phyloP scores from a whole-genome alignment of 73 alveolate genomes.

The Paramecium bursaria region DNA sequence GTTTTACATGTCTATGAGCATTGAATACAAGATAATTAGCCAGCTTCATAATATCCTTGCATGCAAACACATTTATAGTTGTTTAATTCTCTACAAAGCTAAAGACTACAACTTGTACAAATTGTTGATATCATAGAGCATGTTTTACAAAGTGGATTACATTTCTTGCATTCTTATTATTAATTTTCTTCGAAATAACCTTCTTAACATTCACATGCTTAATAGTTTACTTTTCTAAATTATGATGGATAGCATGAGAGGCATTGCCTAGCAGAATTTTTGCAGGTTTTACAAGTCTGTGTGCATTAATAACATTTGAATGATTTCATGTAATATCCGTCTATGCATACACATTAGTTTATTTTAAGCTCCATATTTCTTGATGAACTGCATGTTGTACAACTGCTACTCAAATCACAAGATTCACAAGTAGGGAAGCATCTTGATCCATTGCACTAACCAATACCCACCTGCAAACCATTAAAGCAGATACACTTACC shows the following conservation, averaged over 20 bases:
- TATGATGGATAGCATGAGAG: conserved; percentile 1
- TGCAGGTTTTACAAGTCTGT: conserved; percentile 16
- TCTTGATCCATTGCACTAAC: no score
- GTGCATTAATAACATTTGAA: not conserved
- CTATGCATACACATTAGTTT: not conserved
- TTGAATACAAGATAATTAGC: not conserved
- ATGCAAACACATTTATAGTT: conserved; percentile 3
- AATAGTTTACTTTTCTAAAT: not conserved
- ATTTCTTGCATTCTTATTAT: not conserved
- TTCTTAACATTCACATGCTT: conserved; percentile 28
- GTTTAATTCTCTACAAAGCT: not conserved
- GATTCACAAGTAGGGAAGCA: no score
- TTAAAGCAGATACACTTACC: no score
- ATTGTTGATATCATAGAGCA: not conserved
- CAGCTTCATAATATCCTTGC: conserved; percentile 48
- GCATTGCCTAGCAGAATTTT: not conserved
- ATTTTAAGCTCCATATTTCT: no score
- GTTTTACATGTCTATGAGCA: conserved; percentile 31
- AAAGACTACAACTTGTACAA: conserved; percentile 37
- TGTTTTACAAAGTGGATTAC: conserved; percentile 9
- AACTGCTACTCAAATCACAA: no score
- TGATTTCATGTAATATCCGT: conserved; percentile 43
- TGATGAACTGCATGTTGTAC: no score
- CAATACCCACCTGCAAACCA: no score
- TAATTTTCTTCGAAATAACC: conserved; percentile 31